Percentiles rank a stretch among this genome's conserved stretches.
phyloP scores from a whole-genome alignment of 139 green algal genomes.

The Chlorella sp. region DNA sequence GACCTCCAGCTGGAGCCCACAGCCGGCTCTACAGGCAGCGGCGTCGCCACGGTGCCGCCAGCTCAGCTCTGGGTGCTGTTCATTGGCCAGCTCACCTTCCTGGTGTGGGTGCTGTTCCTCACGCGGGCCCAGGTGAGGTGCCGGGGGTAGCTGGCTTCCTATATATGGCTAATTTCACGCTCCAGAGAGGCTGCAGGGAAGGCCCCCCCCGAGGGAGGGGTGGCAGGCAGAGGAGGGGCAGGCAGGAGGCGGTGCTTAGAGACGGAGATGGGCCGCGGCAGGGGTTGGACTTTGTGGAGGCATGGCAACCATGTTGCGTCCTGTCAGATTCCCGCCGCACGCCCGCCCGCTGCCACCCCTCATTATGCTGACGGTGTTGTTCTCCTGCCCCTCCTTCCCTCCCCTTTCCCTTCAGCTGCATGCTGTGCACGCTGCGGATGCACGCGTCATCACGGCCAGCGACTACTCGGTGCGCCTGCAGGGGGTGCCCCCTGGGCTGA shows the following conservation, averaged over 20 bases:
- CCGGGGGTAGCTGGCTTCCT: no score
- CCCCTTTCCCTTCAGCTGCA: conserved; percentile 7
- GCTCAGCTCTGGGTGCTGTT: conserved; percentile 56
- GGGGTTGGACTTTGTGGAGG: no score
- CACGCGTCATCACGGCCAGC: conserved; percentile 51
- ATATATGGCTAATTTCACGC: no score
- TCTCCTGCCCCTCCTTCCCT: neutral
- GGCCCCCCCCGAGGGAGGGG: neutral
- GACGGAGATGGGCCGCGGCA: no score
- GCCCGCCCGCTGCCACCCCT: neutral
- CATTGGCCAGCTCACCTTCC: conserved; percentile 52
- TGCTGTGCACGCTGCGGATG: conserved; percentile 38
- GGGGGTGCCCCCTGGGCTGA: neutral
- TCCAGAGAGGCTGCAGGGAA: no score
- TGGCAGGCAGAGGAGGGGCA: neutral
- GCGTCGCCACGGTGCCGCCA: conserved; percentile 21
- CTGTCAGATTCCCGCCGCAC: no score
- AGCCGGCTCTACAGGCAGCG: neutral
- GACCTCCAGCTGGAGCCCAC: conserved; percentile 32
- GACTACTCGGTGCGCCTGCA: conserved; percentile 57
- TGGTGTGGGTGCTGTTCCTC: conserved; percentile 52
- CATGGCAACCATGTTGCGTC: no score
- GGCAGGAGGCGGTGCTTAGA: neutral
- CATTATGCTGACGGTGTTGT: neutral
- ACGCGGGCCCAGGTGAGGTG: conserved; percentile 39